Evolutionary conservation across 345 rosid genomes (phyloP).

Genomic region (Eutrema japonicum): DNA sequence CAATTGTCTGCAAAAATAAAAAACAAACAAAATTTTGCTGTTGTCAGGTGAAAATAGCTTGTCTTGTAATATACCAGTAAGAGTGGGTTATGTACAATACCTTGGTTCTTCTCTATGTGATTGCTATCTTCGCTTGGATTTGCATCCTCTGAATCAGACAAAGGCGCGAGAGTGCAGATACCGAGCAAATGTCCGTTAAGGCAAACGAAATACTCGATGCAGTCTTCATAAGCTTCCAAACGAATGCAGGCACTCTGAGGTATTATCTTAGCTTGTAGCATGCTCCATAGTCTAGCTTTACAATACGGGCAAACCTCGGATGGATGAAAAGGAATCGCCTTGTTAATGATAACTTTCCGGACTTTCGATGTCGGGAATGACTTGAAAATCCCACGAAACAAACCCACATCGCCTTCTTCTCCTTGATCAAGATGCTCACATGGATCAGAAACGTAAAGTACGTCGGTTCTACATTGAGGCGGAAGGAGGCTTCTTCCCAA

Average conservation of each 20-base stretch:
- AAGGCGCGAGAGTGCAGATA: conserved; percentile 85
- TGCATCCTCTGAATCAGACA: conserved; percentile 93
- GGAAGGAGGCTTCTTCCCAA: conserved; percentile 91
- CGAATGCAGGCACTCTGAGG: conserved; percentile 94
- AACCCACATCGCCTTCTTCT: conserved; percentile 95
- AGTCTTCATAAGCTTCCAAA: conserved; percentile 90
- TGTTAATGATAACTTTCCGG: conserved; percentile 73
- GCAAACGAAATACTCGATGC: conserved; percentile 87
- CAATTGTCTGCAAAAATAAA: conserved; percentile 23
- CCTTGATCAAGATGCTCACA: conserved; percentile 99
- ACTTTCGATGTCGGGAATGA: conserved; percentile 78
- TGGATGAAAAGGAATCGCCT: conserved; percentile 77
- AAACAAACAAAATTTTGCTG: not conserved
- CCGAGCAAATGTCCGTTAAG: conserved; percentile 96
- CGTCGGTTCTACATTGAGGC: conserved; percentile 90
- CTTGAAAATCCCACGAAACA: conserved; percentile 94
- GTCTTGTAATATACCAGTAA: not conserved
- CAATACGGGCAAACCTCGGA: conserved; percentile 92
- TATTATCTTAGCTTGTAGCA: conserved; percentile 92
- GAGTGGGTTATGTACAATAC: conserved; percentile 22
- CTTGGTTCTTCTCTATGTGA: conserved; percentile 43
- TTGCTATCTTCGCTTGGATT: conserved; percentile 51
- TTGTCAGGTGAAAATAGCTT: not conserved
- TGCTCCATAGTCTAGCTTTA: conserved; percentile 92
- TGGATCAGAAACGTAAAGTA: conserved; percentile 93